Conservation (phyloP, 164 flowering plant species). For the Brasenia schreberi region DNA sequence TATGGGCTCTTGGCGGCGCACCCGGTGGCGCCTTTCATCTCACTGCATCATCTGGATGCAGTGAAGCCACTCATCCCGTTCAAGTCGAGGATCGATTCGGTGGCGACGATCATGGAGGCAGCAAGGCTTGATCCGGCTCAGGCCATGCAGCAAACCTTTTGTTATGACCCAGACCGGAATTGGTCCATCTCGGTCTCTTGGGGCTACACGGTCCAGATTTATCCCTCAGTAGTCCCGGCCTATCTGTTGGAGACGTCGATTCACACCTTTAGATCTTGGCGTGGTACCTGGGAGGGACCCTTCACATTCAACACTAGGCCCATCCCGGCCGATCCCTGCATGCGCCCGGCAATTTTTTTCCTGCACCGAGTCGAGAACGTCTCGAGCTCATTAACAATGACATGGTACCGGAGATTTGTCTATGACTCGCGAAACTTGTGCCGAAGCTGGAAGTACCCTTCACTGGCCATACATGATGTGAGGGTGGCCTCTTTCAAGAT, state of each 20-base stretch:
- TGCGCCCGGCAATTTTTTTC: constrained; percentile 47
- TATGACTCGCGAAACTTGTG: no score
- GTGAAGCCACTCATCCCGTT: constrained; percentile 52
- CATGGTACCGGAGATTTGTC: no score
- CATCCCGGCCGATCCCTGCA: constrained; percentile 29
- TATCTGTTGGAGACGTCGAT: constrained; percentile 31
- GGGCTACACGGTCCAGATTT: constrained; percentile 58
- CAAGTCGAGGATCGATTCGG: constrained; percentile 30
- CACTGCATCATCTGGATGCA: constrained; percentile 62
- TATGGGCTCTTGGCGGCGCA: constrained; percentile 56
- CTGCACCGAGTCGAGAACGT: constrained; percentile 5
- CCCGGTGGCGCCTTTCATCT: constrained; percentile 36
- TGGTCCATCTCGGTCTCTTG: constrained; percentile 68
- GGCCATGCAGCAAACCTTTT: constrained; percentile 49
- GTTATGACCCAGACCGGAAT: constrained; percentile 38
- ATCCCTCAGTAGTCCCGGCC: constrained; percentile 34
- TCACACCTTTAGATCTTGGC: constrained; percentile 50
- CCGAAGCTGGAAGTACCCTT: no score
- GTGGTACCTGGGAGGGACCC: constrained; percentile 4
- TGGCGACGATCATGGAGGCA: constrained; percentile 38
- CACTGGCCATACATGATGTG: no score
- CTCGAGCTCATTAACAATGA: no score
- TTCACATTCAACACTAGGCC: constrained; percentile 46
- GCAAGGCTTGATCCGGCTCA: constrained; percentile 30
- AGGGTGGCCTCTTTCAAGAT: no score